phyloP scores from a whole-genome alignment of 2,329 filamentous ascomycete species.

The Mollisiaceae sp. region DNA sequence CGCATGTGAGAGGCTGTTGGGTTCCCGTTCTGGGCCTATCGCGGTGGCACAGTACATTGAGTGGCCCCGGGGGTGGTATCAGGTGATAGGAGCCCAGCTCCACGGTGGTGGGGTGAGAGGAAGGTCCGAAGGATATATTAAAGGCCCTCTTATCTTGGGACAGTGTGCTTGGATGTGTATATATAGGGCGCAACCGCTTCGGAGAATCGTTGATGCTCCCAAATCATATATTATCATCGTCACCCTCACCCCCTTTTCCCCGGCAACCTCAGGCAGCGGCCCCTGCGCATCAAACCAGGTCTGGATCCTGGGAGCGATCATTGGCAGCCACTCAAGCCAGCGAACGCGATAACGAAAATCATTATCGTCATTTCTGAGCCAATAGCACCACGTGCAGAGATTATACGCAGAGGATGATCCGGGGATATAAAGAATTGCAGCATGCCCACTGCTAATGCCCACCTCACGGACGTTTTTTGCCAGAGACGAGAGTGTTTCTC shows the following conservation, averaged over 20 bases:
- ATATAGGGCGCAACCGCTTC: background rate
- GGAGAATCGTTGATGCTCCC: background rate
- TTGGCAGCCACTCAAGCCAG: background rate
- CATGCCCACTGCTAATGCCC: background rate
- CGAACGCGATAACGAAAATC: constrained; percentile 3
- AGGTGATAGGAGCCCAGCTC: background rate
- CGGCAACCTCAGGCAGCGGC: background rate
- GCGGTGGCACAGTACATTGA: constrained; percentile 1
- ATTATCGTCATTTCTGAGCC: constrained; percentile 9
- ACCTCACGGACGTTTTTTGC: background rate
- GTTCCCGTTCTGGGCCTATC: background rate
- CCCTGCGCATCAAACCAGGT: background rate
- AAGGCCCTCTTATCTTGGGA: background rate
- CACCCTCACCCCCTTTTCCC: background rate
- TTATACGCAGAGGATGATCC: constrained; percentile 13
- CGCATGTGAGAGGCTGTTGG: constrained; percentile 10
- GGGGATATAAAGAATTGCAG: constrained; percentile 24
- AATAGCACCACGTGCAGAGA: constrained; percentile 24
- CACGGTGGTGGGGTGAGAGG: constrained; percentile 6
- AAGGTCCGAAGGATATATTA: background rate
- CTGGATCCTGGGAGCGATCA: background rate
- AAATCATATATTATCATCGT: background rate
- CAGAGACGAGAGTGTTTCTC: background rate
- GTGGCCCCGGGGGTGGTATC: background rate
- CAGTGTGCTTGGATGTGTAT: background rate